Evolutionary conservation across 208 protist species (phyloP), one percentile per base, ranked within the genome.

Genomic region (Leishmania gerbilli): DNA sequence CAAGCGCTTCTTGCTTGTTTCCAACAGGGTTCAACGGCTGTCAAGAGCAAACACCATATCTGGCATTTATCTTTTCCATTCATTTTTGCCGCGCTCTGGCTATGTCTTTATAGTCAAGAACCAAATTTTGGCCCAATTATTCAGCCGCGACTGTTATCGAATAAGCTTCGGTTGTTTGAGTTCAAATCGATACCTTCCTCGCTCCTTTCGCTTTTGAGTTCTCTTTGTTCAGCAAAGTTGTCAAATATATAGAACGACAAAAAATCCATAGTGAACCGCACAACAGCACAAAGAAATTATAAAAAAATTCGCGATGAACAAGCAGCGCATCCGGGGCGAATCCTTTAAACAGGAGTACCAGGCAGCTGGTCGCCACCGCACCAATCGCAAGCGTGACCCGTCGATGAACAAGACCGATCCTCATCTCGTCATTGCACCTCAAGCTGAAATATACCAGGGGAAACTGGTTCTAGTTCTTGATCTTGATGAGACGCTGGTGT

Each of bases 341-440:
- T 98, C 95, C 69, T 98, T 98, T 80, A 97, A 98, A 81, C 95
- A 98, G 81, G 95, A 98, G 81, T 98, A 98, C 79, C 96, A 98
- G 85, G 89, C 89, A 21, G 88, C 79, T 24, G 88, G 89, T n/a
- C 77, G 89, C 8, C 87, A 95, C 51, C 85, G 89, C 67, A 72
- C 90, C 21, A 88, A 88, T 68, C 91, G 94, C 55, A 91, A 91
- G 55, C 92, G 96, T 45, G 96, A 96, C 53, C 95, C 96, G 19
- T 98, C 96, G 17, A 98, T 98, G 96, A 95, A 93, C 83, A 94
- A 96, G 68, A 83, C 89, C 19, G 92, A 94, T 72, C 89, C 81
- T 40, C 89, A 90, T 51, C 96, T 92, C 81, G 93, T 97, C 55
- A 88, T 98, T 69, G 93, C 93, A 56, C 84, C 80, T 37, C 95